phyloP scores from a whole-genome alignment of 352 stramenopile species.

The Pythium dissimile region DNA sequence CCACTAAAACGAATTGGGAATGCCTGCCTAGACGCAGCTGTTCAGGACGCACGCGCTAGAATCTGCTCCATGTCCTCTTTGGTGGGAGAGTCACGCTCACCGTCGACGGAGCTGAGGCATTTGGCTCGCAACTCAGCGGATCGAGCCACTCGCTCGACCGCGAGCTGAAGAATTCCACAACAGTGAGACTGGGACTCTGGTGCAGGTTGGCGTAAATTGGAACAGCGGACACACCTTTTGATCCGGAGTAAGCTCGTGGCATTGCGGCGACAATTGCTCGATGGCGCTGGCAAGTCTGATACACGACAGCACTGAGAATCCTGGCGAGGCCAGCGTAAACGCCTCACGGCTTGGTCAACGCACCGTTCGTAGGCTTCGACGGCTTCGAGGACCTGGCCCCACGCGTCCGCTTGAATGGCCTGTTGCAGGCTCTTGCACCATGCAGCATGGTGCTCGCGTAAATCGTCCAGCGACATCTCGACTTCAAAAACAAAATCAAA shows the following conservation, averaged over 20 bases:
- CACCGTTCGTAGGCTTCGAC: slow-evolving; percentile 76
- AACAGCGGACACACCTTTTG: slow-evolving; percentile 30
- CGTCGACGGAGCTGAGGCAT: slow-evolving; percentile 55
- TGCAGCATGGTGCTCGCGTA: slow-evolving; percentile 37
- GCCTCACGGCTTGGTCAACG: too few species aligned
- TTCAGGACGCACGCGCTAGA: slow-evolving; percentile 40
- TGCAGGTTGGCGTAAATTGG: not conserved
- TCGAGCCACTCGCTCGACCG: slow-evolving; percentile 21
- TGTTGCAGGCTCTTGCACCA: slow-evolving; percentile 59
- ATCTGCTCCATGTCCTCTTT: slow-evolving; percentile 71
- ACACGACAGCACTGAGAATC: not conserved
- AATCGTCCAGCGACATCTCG: not conserved
- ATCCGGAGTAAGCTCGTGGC: slow-evolving; percentile 35
- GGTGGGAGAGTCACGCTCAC: slow-evolving; percentile 39
- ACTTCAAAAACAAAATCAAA: too few species aligned
- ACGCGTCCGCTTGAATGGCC: slow-evolving; percentile 59
- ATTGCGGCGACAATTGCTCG: slow-evolving; percentile 31
- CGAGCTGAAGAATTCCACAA: not conserved
- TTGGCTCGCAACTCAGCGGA: slow-evolving; percentile 53
- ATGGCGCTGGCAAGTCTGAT: slow-evolving; percentile 37
- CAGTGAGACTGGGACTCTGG: too few species aligned
- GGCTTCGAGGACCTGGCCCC: slow-evolving; percentile 69
- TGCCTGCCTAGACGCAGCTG: not conserved
- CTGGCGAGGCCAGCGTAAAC: too few species aligned
- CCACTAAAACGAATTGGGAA: too few species aligned